These are phyloP conservation scores for Somion occarium DNA, from an alignment of 1,284 basidiomycete species.

Conservation along the genomic window DNA sequence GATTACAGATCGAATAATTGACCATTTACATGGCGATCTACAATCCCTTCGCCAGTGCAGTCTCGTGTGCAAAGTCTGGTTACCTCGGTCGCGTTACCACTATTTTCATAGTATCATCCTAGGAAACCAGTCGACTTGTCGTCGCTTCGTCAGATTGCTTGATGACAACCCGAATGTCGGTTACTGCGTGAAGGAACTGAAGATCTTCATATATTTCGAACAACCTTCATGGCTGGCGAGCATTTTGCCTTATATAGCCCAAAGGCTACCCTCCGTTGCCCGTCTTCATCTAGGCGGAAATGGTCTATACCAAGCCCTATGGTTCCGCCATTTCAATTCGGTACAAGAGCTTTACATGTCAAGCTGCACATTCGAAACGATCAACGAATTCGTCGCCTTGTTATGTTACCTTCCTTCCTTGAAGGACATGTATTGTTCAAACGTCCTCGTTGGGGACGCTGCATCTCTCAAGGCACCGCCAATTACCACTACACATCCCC, in stretches of 20 bases:
- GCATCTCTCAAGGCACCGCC: neutral
- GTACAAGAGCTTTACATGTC: neutral
- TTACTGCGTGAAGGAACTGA: neutral
- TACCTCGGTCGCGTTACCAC: constrained; percentile 23
- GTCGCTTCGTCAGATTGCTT: neutral
- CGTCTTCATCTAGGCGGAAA: neutral
- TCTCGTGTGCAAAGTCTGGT: constrained; percentile 25
- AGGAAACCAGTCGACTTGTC: neutral
- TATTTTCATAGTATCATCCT: neutral
- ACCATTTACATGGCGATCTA: constrained; percentile 19
- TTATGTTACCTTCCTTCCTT: neutral
- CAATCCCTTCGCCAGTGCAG: constrained; percentile 20
- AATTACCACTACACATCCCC: neutral
- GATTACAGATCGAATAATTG: constrained; percentile 23
- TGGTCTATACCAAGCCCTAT: neutral
- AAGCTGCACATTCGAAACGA: neutral
- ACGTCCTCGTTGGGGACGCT: constrained; percentile 1
- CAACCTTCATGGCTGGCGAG: neutral
- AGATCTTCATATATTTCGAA: neutral
- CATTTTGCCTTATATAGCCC: neutral
- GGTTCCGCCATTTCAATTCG: neutral
- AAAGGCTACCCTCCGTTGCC: neutral
- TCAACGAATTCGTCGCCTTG: constrained; percentile 4
- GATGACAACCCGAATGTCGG: constrained; percentile 1
- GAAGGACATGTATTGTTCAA: neutral